Evolutionary conservation across 768 basidiomycete genomes (phyloP).

Genomic region (Boletus edulis): DNA sequence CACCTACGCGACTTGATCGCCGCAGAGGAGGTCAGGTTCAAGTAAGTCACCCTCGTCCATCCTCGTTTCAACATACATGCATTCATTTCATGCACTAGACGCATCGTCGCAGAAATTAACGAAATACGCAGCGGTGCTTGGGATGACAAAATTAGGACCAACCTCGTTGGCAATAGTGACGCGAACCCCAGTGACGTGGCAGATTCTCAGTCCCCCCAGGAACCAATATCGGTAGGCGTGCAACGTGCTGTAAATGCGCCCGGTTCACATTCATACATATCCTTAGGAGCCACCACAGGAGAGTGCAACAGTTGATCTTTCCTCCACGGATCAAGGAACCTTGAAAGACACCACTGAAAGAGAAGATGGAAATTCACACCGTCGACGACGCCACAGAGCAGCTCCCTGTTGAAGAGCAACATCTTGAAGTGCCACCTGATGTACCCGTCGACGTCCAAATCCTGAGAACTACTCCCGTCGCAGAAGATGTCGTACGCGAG

Average conservation of each 20-base stretch:
- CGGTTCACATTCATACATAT: background rate
- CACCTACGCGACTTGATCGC: constrained; percentile 73
- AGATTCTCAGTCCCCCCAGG: background rate
- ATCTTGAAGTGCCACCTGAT: background rate
- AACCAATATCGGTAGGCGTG: constrained; percentile 11
- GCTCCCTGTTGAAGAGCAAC: background rate
- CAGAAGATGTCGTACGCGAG: constrained; percentile 8
- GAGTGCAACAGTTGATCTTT: constrained; percentile 1
- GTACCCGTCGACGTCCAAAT: constrained; percentile 6
- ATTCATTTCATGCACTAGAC: constrained; percentile 37
- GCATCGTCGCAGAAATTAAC: constrained; percentile 70
- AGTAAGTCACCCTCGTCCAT: constrained; percentile 39
- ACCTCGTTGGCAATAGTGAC: constrained; percentile 22
- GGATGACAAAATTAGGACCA: constrained; percentile 50
- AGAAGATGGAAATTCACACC: background rate
- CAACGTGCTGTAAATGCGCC: background rate
- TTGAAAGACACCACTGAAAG: background rate
- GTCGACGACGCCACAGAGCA: constrained; percentile 6
- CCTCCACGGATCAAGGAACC: background rate
- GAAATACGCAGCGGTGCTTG: constrained; percentile 67
- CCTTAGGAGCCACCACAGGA: constrained; percentile 14
- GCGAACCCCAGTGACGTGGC: constrained; percentile 5
- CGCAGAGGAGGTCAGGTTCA: constrained; percentile 76
- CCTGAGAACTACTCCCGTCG: background rate
- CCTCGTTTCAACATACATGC: background rate